phyloP scores from a whole-genome alignment of 2,329 filamentous ascomycete genomes.

The Aspergillus floridensis region DNA sequence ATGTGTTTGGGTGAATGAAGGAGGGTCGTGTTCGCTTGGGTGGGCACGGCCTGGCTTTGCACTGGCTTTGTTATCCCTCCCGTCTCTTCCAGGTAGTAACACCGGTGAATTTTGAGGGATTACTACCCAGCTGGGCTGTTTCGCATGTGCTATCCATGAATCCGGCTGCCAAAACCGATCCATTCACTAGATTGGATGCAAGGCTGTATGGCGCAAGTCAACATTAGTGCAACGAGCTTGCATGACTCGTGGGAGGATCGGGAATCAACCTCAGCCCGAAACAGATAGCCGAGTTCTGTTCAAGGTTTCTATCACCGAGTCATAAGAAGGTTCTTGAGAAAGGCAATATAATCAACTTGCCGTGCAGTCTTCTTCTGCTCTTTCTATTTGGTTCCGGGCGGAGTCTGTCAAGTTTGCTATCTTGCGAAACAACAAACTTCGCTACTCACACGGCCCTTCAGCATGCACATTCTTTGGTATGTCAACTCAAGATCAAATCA shows the following conservation, averaged over 20 bases:
- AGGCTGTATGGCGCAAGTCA: not conserved
- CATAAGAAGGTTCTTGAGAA: not conserved
- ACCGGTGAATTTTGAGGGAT: not conserved
- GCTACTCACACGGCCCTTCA: not conserved
- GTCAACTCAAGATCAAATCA: not conserved
- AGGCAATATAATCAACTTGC: not conserved
- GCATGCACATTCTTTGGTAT: slow-evolving; percentile 14
- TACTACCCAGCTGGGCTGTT: not conserved
- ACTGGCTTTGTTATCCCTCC: not conserved
- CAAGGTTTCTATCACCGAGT: not conserved
- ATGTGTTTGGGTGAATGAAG: not conserved
- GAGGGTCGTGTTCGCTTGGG: not conserved
- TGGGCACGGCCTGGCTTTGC: not conserved
- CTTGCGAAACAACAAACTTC: not conserved
- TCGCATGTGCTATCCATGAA: not conserved
- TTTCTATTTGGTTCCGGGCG: not conserved
- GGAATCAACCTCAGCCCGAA: not conserved
- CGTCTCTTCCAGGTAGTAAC: not conserved
- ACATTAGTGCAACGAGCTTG: not conserved
- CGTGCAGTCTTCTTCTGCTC: not conserved
- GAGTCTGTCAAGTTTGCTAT: too few relatives aligned
- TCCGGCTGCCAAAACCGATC: not conserved
- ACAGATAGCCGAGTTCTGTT: not conserved
- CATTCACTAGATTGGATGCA: not conserved
- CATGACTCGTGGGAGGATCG: not conserved